These are phyloP conservation scores for Malassezia nana DNA, from an alignment of 1,284 basidiomycete species.

Conservation along the genomic window DNA sequence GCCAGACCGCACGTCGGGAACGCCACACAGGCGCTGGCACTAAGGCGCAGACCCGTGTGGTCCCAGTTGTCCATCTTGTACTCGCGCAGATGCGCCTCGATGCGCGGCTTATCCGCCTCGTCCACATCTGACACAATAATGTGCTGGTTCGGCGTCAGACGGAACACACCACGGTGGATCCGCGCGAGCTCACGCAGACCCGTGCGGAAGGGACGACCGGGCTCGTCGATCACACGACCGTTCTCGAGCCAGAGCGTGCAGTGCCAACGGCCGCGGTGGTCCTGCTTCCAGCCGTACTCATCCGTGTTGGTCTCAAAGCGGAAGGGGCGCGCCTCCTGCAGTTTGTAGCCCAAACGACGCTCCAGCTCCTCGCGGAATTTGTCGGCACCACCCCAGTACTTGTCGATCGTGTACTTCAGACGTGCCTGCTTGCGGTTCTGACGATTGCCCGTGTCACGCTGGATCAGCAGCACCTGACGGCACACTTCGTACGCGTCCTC, in stretches of 20 bases:
- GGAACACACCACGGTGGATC: slow-evolving; percentile 84
- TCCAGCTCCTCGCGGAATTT: slow-evolving; percentile 77
- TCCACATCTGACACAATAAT: slow-evolving; percentile 75
- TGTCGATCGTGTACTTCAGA: slow-evolving; percentile 93
- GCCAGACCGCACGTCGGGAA: slow-evolving; percentile 91
- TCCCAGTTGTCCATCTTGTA: slow-evolving; percentile 85
- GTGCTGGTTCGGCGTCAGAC: slow-evolving; percentile 81
- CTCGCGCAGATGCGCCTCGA: slow-evolving; percentile 70
- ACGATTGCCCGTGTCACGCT: slow-evolving; percentile 92
- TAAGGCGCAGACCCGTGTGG: slow-evolving; percentile 66
- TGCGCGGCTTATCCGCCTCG: slow-evolving; percentile 55
- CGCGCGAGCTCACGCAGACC: slow-evolving; percentile 84
- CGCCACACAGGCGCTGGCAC: slow-evolving; percentile 66
- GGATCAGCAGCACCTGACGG: slow-evolving; percentile 84
- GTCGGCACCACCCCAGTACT: slow-evolving; percentile 59
- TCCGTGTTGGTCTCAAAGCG: slow-evolving; percentile 83
- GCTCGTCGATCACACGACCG: slow-evolving; percentile 86
- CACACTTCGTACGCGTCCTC: slow-evolving; percentile 79
- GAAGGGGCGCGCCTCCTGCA: slow-evolving; percentile 62
- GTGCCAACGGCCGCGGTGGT: slow-evolving; percentile 78
- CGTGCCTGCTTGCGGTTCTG: slow-evolving; percentile 52
- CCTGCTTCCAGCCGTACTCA: slow-evolving; percentile 82
- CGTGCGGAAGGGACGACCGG: slow-evolving; percentile 80
- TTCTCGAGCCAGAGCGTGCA: slow-evolving; percentile 96
- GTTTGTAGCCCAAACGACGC: slow-evolving; percentile 68